Evolutionary conservation across 2,329 filamentous ascomycete genomes (phyloP).

Genomic region (Botrytis aclada): DNA sequence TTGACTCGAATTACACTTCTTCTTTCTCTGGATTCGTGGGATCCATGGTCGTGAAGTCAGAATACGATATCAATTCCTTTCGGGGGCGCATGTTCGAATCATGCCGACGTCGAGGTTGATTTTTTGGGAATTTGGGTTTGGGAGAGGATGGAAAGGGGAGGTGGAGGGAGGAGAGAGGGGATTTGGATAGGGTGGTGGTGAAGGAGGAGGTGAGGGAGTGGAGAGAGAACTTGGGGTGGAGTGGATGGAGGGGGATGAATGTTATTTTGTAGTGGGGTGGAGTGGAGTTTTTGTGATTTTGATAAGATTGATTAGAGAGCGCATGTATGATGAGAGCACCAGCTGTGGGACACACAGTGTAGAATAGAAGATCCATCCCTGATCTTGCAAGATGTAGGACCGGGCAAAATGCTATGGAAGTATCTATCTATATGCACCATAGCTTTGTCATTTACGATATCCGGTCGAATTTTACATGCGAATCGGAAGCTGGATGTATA

Average conservation of each 20-base stretch:
- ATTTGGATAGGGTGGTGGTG: background rate
- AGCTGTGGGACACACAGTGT: too few species aligned
- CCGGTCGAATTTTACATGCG: too few species aligned
- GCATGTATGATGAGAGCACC: background rate
- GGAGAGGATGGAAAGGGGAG: background rate
- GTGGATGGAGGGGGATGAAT: background rate
- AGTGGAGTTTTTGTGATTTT: background rate
- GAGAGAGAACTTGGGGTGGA: too few species aligned
- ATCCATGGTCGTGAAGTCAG: rapidly evolving
- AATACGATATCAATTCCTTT: background rate
- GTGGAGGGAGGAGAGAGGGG: too few species aligned
- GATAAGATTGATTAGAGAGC: background rate
- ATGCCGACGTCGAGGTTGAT: background rate
- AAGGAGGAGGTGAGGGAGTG: background rate
- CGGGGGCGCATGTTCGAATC: constrained; percentile 7
- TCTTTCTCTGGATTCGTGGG: rapidly evolving
- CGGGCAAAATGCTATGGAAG: too few species aligned
- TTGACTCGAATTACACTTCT: background rate
- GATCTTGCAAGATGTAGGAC: background rate
- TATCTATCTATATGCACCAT: too few species aligned
- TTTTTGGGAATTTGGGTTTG: background rate
- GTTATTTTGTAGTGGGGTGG: background rate
- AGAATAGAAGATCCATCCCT: too few species aligned
- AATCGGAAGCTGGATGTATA: too few species aligned
- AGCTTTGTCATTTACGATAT: too few species aligned